These are phyloP conservation scores for Solanum acaule DNA, from an alignment of 257 asterid species.

Conservation along the genomic window DNA sequence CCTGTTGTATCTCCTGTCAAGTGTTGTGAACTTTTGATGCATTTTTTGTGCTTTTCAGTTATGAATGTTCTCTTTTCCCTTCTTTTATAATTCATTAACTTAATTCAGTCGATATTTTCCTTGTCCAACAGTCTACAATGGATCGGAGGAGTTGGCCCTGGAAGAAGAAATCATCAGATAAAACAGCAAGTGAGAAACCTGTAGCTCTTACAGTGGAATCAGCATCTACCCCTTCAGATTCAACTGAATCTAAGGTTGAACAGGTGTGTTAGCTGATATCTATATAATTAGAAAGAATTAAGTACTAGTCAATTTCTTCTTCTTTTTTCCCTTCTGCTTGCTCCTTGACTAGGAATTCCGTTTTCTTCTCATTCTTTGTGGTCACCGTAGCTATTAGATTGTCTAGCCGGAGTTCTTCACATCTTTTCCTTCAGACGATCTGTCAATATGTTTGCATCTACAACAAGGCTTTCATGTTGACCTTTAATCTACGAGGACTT, in stretches of 20 bases:
- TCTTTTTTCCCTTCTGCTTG: background rate
- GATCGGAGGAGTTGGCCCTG: conserved; percentile 95
- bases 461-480: background rate
- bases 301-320: background rate
- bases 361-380: background rate
- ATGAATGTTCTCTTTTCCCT: background rate
- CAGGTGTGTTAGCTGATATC: conserved; percentile 36
- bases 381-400: background rate
- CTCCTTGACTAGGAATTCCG: background rate
- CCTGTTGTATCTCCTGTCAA: background rate
- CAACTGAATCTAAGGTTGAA: conserved; percentile 31
- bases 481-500: background rate
- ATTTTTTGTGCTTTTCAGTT: background rate
- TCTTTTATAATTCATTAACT: background rate
- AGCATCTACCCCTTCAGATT: conserved; percentile 32
- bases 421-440: background rate
- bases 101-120: background rate
- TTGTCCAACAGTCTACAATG: conserved; percentile 35
- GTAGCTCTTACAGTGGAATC: conserved; percentile 29
- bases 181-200: conserved; percentile 42
- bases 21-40: background rate
- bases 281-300: background rate
- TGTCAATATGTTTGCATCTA: background rate
- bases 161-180: conserved; percentile 95
- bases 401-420: background rate